phyloP scores from a whole-genome alignment of 352 stramenopile species.

The Phytophthora idaei region DNA sequence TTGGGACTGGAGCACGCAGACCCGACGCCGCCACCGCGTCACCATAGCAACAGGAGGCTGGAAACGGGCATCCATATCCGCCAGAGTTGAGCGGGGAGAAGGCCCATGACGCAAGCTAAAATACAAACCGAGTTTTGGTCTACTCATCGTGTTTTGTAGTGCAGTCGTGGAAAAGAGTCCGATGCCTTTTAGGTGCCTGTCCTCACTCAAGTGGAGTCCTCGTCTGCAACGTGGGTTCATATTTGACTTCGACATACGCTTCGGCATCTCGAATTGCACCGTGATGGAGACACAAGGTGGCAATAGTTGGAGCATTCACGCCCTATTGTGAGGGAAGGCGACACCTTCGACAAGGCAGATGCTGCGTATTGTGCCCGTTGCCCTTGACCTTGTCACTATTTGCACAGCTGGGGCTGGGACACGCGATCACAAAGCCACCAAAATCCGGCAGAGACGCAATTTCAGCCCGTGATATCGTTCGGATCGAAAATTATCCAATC shows the following conservation, averaged over 20 bases:
- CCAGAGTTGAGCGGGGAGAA: slow-evolving; percentile 43
- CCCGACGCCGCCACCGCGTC: slow-evolving; percentile 40
- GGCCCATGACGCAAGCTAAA: slow-evolving; percentile 3
- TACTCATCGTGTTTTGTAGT: slow-evolving; percentile 23
- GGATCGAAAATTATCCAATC: background rate
- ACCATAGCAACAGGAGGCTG: slow-evolving; percentile 55
- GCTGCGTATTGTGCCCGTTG: slow-evolving; percentile 10
- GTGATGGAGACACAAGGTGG: slow-evolving; percentile 10
- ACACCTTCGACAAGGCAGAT: slow-evolving; percentile 3
- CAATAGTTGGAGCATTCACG: slow-evolving; percentile 15
- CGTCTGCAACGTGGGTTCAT: slow-evolving; percentile 30
- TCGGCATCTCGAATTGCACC: background rate
- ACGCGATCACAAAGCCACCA: slow-evolving; percentile 12
- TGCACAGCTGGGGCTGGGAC: slow-evolving; percentile 15
- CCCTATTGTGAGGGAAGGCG: slow-evolving; percentile 19
- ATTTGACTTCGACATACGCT: background rate
- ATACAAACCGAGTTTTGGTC: slow-evolving; percentile 11
- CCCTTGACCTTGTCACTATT: slow-evolving; percentile 18
- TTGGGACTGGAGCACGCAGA: slow-evolving; percentile 82
- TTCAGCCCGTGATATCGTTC: background rate
- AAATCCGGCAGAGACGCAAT: slow-evolving; percentile 23
- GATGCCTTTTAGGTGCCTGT: slow-evolving; percentile 9
- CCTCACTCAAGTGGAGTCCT: slow-evolving; percentile 9
- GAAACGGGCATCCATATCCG: slow-evolving; percentile 89
- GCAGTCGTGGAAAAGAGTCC: slow-evolving; percentile 9